Evolutionary conservation across 805 yeast species (phyloP).

Genomic region (Hanseniaspora lindneri): DNA sequence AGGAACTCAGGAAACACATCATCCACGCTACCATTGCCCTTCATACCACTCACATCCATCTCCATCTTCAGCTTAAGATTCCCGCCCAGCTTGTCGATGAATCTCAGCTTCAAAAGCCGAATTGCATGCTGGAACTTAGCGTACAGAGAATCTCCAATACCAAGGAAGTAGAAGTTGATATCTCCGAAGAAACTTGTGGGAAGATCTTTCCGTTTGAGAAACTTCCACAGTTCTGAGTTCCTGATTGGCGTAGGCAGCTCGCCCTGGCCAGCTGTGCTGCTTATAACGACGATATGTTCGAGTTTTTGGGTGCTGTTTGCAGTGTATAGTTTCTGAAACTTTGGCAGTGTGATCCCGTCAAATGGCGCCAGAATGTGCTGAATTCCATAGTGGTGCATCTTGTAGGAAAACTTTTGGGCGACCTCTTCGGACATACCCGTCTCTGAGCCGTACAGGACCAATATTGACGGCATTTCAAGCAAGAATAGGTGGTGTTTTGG

Average conservation of each 20-base stretch:
- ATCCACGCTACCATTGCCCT: conserved; percentile 48
- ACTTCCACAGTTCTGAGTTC: conserved; percentile 47
- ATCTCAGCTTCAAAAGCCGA: conserved; percentile 64
- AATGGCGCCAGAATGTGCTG: conserved; percentile 35
- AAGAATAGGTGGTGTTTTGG: background rate
- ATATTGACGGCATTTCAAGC: conserved; percentile 29
- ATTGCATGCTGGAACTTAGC: conserved; percentile 83
- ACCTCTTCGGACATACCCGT: conserved; percentile 85
- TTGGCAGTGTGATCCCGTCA: conserved; percentile 37
- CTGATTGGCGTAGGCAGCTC: conserved; percentile 70
- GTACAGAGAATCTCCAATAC: conserved; percentile 88
- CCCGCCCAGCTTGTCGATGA: conserved; percentile 69
- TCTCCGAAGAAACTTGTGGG: conserved; percentile 51
- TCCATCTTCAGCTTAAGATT: conserved; percentile 49
- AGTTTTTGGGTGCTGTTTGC: conserved; percentile 42
- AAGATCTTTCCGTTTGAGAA: conserved; percentile 54
- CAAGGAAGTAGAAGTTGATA: conserved; percentile 60
- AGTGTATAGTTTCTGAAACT: conserved; percentile 30
- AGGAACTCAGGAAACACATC: conserved; percentile 26
- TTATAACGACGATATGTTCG: conserved; percentile 35
- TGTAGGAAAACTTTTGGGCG: conserved; percentile 51
- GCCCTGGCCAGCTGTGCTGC: conserved; percentile 94
- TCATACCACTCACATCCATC: conserved; percentile 73
- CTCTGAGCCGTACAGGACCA: conserved; percentile 78
- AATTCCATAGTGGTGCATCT: conserved; percentile 44